Evolutionary conservation across 2,329 filamentous ascomycete genomes (phyloP).

Genomic region (Bipolaris victoriae): DNA sequence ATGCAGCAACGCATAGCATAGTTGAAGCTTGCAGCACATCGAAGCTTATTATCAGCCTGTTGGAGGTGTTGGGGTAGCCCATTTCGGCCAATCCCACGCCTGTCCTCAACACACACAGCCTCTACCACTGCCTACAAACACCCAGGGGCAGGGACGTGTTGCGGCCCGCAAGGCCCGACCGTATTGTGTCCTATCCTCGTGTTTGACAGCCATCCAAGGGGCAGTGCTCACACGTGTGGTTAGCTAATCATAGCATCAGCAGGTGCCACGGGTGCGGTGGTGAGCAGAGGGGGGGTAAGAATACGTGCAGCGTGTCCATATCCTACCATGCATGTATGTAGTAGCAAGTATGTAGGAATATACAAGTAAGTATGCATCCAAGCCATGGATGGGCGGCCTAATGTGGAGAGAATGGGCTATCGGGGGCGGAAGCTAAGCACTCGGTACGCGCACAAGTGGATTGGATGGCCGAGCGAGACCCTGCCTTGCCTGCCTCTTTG

Average conservation of each 20-base stretch:
- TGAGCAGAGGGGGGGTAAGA: too few species aligned
- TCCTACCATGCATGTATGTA: too few species aligned
- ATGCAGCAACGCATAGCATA: not conserved
- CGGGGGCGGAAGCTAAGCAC: slow-evolving; percentile 6
- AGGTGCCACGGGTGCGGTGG: too few species aligned
- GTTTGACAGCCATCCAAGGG: too few species aligned
- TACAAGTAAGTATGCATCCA: not conserved
- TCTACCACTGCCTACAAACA: too few species aligned
- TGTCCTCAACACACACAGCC: too few species aligned
- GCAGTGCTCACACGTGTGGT: too few species aligned
- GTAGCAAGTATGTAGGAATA: not conserved
- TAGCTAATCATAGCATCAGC: too few species aligned
- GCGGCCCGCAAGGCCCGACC: not conserved
- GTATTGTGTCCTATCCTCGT: not conserved
- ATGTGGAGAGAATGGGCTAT: not conserved
- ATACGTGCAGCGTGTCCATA: too few species aligned
- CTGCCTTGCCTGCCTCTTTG: not conserved
- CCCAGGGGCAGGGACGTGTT: not conserved
- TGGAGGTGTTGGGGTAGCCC: not conserved
- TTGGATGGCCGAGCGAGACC: not conserved
- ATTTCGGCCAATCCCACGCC: not conserved
- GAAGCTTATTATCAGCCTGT: not conserved
- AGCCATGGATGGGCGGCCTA: not conserved
- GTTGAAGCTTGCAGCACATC: not conserved
- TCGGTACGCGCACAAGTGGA: slow-evolving; percentile 2